Base-by-base conservation (phyloP, 1,139 yeast genomes). In the Hyphopichia buzzinii region DNA sequence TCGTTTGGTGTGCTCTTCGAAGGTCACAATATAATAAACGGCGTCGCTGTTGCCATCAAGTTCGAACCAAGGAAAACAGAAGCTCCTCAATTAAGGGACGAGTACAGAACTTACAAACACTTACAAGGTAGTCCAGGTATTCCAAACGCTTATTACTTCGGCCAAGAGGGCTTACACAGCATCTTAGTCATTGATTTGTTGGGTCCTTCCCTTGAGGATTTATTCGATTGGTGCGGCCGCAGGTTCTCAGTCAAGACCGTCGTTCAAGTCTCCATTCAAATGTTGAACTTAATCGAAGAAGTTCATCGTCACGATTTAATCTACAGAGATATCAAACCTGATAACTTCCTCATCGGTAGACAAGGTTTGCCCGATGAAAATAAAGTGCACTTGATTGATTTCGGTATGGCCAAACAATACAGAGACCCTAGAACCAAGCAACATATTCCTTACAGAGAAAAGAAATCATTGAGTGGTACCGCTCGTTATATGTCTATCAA, bases 141-240 rank as follows among this genome's bases (percentile, higher is more conserved):
- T 41, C 98, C 98, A 30, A 85, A 82, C 55, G 97, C 95, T 26
- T 90, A 90, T 65, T 92, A 88, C 64, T 92, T 89, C 62, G 98
- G 98, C 39, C 97, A 92, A 60, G 98, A 92, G 62, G 97, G 98
- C 15, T 78, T 89, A 52, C 97, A 92, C 64, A 89, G 89, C 63
- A 88, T 92, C 39, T 73, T 92, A 48, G 95, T 92, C 30, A 89
- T 92, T 53, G 97, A 92, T 60, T 74, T 92, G 42, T 74, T 92
- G 48, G 98, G 98, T 13, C 98, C 98, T 2, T 86, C 96, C 2
- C 71, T 92, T 44, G 98, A 92, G 61, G 98, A 92, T 65, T 72
- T 92, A 56, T 92, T 92, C 62, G 97, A 92, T 62, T 90, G 97
- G 97, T 92, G 98, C 67, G 96, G 96, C 25, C 78, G 98, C 44